phyloP scores from a whole-genome alignment of 768 basidiomycete species.

The Rhodotorula kratochvilovae region DNA sequence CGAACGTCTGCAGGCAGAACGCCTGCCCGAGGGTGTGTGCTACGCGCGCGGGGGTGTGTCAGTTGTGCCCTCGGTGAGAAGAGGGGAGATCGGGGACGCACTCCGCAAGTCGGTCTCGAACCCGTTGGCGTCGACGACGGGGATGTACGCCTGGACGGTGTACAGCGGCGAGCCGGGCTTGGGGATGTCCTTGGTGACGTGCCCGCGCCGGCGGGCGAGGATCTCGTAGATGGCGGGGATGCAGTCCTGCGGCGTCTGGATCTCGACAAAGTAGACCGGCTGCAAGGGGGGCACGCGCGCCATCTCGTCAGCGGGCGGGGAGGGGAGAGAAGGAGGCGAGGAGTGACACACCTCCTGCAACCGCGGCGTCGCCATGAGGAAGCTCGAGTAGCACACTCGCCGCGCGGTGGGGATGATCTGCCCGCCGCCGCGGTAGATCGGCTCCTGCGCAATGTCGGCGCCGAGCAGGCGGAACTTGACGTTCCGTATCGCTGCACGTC shows the following conservation, averaged over 20 bases:
- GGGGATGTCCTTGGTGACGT: slow-evolving; percentile 95
- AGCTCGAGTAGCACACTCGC: slow-evolving; percentile 97
- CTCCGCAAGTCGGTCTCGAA: slow-evolving; percentile 95
- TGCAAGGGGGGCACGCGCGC: slow-evolving; percentile 61
- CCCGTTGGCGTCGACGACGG: slow-evolving; percentile 96
- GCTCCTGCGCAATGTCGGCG: slow-evolving; percentile 84
- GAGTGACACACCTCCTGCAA: slow-evolving; percentile 40
- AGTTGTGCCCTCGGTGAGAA: no score
- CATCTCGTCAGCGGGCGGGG: neutral
- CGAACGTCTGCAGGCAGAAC: slow-evolving; percentile 95
- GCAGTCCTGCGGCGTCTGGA: slow-evolving; percentile 98
- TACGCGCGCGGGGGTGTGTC: neutral
- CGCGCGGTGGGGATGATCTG: slow-evolving; percentile 99
- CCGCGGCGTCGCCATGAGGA: slow-evolving; percentile 71
- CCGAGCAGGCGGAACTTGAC: slow-evolving; percentile 96
- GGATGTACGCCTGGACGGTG: slow-evolving; percentile 96
- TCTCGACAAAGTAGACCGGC: slow-evolving; percentile 97
- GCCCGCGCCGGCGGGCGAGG: slow-evolving; percentile 95
- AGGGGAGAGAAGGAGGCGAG: slow-evolving; percentile 42
- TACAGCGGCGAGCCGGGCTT: slow-evolving; percentile 97
- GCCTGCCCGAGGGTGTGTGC: slow-evolving; percentile 96
- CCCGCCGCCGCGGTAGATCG: slow-evolving; percentile 95
- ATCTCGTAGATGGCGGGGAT: slow-evolving; percentile 98
- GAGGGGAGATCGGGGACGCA: neutral
- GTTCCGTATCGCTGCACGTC: slow-evolving; percentile 78